These are phyloP conservation scores for Curvularia lunata DNA, from an alignment of 2,329 filamentous ascomycete genomes.

Conservation along the genomic window DNA sequence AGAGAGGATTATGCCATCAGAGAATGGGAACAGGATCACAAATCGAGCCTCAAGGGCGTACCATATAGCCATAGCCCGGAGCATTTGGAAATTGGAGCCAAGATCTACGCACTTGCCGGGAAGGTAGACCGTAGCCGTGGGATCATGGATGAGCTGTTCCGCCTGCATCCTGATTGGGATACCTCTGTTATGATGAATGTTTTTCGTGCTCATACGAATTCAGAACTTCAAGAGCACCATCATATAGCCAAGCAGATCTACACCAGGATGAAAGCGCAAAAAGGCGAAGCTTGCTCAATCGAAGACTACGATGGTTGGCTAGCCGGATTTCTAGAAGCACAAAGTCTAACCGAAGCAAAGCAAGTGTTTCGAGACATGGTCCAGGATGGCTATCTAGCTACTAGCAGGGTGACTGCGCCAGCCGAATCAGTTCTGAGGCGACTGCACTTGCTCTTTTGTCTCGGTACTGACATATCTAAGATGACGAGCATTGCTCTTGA, in stretches of 20 bases:
- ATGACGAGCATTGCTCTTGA: slow-evolving; percentile 42
- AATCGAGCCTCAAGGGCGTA: neutral
- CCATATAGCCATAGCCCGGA: slow-evolving; percentile 39
- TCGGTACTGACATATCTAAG: slow-evolving; percentile 37
- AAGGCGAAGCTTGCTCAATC: slow-evolving; percentile 67
- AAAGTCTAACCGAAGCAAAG: slow-evolving; percentile 70
- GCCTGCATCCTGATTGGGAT: slow-evolving; percentile 54
- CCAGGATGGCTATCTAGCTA: slow-evolving; percentile 56
- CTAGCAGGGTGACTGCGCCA: slow-evolving; percentile 47
- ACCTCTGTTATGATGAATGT: slow-evolving; percentile 69
- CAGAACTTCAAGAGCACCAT: slow-evolving; percentile 50
- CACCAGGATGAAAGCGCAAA: slow-evolving; percentile 65
- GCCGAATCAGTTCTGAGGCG: slow-evolving; percentile 32
- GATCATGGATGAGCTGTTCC: slow-evolving; percentile 62
- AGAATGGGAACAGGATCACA: slow-evolving; percentile 41
- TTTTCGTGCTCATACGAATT: slow-evolving; percentile 69
- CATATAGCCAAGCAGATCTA: slow-evolving; percentile 58
- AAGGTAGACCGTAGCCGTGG: slow-evolving; percentile 66
- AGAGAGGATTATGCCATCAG: slow-evolving; percentile 36
- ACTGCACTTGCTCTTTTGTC: slow-evolving; percentile 36
- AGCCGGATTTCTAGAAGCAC: slow-evolving; percentile 71
- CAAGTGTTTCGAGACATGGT: slow-evolving; percentile 91
- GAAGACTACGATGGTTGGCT: slow-evolving; percentile 79
- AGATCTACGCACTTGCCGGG: slow-evolving; percentile 66
- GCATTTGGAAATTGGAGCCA: slow-evolving; percentile 68